Percentiles rank a stretch among this genome's conserved stretches.
These are phyloP conservation scores for Chaetomiaceae sp. DNA, from an alignment of 2,329 filamentous ascomycete genomes.

Conservation along the genomic window DNA sequence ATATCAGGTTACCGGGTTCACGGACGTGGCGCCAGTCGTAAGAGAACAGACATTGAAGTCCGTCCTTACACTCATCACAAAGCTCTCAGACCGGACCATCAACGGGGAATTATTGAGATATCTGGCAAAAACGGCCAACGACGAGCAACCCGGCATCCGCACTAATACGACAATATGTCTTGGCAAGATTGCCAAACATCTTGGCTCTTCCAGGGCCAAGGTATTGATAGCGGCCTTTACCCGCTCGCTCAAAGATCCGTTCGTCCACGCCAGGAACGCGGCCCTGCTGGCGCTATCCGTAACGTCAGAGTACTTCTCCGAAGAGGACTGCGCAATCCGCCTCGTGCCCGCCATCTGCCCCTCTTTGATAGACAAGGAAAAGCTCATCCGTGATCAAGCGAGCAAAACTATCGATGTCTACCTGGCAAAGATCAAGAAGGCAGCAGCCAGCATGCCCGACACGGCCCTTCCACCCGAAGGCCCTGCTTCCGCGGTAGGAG, in stretches of 20 bases:
- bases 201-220: constrained; percentile 79
- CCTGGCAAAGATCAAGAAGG: constrained; percentile 75
- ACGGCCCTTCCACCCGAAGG: constrained; percentile 65
- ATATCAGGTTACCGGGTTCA: constrained; percentile 80
- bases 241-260: constrained; percentile 84
- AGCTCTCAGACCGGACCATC: constrained; percentile 86
- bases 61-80: constrained; percentile 78
- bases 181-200: constrained; percentile 88
- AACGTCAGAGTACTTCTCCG: constrained; percentile 78
- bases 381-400: constrained; percentile 86
- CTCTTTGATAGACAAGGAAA: constrained; percentile 88
- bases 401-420: constrained; percentile 86
- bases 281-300: constrained; percentile 80
- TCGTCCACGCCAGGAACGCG: constrained; percentile 89
- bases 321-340: constrained; percentile 82
- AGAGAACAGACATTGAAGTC: constrained; percentile 95
- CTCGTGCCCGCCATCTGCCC: constrained; percentile 82
- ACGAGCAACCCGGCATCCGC: constrained; percentile 93
- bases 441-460: constrained; percentile 73
- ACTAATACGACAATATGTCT: constrained; percentile 98
- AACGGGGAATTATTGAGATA: constrained; percentile 90
- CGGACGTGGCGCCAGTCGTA: constrained; percentile 83
- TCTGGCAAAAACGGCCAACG: constrained; percentile 92
- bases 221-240: constrained; percentile 91
- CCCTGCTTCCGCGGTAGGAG: constrained; percentile 46